Evolutionary conservation across 768 basidiomycete species (phyloP), one percentile per base, ranked within the genome.

Genomic region (Gloeophyllum trabeum): DNA sequence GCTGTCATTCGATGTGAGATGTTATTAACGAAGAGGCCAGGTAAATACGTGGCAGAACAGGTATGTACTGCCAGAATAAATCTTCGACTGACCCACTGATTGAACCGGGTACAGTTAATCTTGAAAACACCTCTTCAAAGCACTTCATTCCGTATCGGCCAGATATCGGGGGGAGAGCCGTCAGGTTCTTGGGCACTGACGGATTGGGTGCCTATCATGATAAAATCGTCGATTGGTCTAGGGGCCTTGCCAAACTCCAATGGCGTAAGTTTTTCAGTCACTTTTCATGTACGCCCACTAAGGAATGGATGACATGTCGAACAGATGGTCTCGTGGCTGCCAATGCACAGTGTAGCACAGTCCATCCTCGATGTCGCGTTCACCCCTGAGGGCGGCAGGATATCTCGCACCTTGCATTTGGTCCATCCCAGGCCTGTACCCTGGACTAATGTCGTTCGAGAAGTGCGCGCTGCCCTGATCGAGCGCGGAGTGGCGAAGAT

Each of bases 371-470:
- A 67, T 43, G 47, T 63, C 5, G 59, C 58, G 1, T n/a, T n/a
- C n/a, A n/a, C 53, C 63, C 35, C 32, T 49, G 4, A 23, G 36
- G 24, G 41, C 51, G 5, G 35, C 40, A 6, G 44, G n/a, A n/a
- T 43, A 0, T 58, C 61, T 2, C 42, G 45, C 19, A 54, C 54
- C 3, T 45, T 63, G 22, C 66, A 69, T 47, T 39, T 67, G 10
- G 62, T 63, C 2, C 64, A 67, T 51, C 65, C 67, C 1, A 54
- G 51, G 7, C 59, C 61, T 2, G 46, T 62, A 7, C 21, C 52
- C 2, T 69, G 64, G 57, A 41, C 44, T 13, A 40, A 37, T 4
- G 30, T 64, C 13, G 51, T 66, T 18, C 28, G 47, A 13, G 43
- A 38, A 21, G 43, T 65, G 14, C 49, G 50, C 22, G 47, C 45